phyloP scores from a whole-genome alignment of 306 rosid species.

The Pyrus pyrifolia region DNA sequence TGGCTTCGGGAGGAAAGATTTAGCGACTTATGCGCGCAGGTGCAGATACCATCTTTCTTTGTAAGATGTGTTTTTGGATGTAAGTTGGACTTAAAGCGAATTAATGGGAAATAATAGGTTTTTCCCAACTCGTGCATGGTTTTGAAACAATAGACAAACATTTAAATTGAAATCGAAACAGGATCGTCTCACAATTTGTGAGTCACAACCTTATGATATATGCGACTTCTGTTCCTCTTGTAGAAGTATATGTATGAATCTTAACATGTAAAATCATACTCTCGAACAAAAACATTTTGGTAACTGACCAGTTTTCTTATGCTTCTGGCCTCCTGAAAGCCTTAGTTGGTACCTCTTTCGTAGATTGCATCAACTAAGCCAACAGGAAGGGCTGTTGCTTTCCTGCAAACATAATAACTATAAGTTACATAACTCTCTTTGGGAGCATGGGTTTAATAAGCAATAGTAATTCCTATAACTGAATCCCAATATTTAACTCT shows the following conservation, averaged over 20 bases:
- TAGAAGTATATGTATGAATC: background rate
- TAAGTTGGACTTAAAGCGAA: no score
- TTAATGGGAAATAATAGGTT: background rate
- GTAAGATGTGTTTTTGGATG: no score
- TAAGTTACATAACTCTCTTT: background rate
- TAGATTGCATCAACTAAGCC: constrained; percentile 38
- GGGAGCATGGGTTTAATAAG: background rate
- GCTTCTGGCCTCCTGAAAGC: background rate
- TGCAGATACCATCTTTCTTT: no score
- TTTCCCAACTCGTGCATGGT: background rate
- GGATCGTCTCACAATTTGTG: no score
- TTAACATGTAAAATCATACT: background rate
- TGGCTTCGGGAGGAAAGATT: no score
- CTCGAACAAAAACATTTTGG: background rate
- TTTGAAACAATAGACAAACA: background rate
- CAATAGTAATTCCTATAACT: background rate
- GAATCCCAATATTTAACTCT: background rate
- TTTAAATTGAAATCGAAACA: background rate
- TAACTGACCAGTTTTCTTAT: background rate
- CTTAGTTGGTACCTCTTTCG: background rate
- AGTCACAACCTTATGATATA: background rate
- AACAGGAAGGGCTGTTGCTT: constrained; percentile 23
- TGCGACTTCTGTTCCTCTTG: background rate
- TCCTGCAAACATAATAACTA: constrained; percentile 21
- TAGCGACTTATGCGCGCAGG: no score